Percentiles rank a stretch among this genome's conserved stretches.
phyloP scores from a whole-genome alignment of 2,329 filamentous ascomycete species.

The Aspergillus brunneoviolaceus region DNA sequence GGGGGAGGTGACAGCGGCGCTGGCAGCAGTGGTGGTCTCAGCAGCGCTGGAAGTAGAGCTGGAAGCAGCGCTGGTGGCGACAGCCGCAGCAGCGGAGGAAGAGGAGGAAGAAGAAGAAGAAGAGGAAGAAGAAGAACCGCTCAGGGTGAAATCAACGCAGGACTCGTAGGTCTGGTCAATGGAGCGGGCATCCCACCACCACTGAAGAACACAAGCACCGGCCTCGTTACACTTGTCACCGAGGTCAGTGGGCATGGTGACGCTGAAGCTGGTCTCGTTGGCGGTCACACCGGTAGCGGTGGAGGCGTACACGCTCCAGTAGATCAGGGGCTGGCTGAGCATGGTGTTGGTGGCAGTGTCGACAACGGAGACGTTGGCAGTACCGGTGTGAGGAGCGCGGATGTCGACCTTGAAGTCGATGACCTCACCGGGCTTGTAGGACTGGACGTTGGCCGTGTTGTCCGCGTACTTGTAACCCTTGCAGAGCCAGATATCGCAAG shows the following conservation, averaged over 20 bases:
- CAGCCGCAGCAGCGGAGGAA: conserved; percentile 14
- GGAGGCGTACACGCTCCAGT: conserved; percentile 34
- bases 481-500: conserved; percentile 57
- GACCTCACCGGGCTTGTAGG: conserved; percentile 49
- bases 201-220: conserved; percentile 36
- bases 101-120: conserved; percentile 18
- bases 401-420: conserved; percentile 48
- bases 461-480: conserved; percentile 60
- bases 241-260: conserved; percentile 33
- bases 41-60: conserved; percentile 8
- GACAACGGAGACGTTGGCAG: conserved; percentile 52
- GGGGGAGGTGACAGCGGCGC: conserved; percentile 13
- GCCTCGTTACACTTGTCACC: conserved; percentile 27
- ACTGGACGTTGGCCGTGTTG: conserved; percentile 54
- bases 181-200: conserved; percentile 36
- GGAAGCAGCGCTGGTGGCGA: conserved; percentile 3
- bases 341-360: conserved; percentile 46
- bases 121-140: conserved; percentile 21
- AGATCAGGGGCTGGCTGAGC: conserved; percentile 36
- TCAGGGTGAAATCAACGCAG: conserved; percentile 34
- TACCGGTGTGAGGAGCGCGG: conserved; percentile 49
- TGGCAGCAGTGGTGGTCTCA: conserved; percentile 19
- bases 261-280: conserved; percentile 31
- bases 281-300: conserved; percentile 26
- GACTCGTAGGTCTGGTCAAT: conserved; percentile 39